These are phyloP conservation scores for Ganoderma sp. DNA, from an alignment of 1,284 basidiomycete genomes.

Conservation along the genomic window DNA sequence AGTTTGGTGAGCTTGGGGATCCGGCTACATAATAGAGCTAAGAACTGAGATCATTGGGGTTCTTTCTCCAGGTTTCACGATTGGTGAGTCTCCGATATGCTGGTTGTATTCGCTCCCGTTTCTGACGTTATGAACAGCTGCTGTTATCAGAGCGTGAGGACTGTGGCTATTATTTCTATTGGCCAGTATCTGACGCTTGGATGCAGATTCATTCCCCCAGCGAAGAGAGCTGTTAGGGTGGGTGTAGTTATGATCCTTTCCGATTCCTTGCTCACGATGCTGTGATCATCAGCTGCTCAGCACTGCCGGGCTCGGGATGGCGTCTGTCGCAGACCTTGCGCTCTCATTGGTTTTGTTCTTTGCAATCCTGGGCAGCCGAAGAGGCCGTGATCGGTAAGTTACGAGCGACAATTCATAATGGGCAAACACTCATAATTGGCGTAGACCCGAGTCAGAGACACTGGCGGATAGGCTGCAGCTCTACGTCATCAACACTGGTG, in stretches of 20 bases:
- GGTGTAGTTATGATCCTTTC: not conserved
- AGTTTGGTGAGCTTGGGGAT: slow-evolving; percentile 6
- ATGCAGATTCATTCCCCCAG: not conserved
- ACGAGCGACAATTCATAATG: too few species aligned
- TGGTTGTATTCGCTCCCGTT: not conserved
- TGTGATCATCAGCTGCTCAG: not conserved
- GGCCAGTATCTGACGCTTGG: not conserved
- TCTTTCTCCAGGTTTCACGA: slow-evolving; percentile 1
- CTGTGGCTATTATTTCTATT: too few species aligned
- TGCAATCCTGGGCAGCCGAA: slow-evolving; percentile 4
- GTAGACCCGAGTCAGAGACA: not conserved
- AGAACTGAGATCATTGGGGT: not conserved
- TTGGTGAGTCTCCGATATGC: not conserved
- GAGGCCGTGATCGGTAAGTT: not conserved
- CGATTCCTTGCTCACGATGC: not conserved
- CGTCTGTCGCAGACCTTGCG: not conserved
- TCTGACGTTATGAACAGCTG: not conserved
- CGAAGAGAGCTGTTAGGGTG: not conserved
- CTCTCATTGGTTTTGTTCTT: slow-evolving; percentile 1
- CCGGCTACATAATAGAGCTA: too few species aligned
- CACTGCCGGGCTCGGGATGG: not conserved
- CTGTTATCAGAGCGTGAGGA: slow-evolving; percentile 8
- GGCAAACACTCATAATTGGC: not conserved
- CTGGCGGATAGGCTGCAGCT: not conserved
- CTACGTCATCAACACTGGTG: slow-evolving; percentile 12